A percentile compares a stretch with the other conserved stretches of the same genome.
phyloP scores from a whole-genome alignment of 2,329 filamentous ascomycete species.

The Neonectria punicea region DNA sequence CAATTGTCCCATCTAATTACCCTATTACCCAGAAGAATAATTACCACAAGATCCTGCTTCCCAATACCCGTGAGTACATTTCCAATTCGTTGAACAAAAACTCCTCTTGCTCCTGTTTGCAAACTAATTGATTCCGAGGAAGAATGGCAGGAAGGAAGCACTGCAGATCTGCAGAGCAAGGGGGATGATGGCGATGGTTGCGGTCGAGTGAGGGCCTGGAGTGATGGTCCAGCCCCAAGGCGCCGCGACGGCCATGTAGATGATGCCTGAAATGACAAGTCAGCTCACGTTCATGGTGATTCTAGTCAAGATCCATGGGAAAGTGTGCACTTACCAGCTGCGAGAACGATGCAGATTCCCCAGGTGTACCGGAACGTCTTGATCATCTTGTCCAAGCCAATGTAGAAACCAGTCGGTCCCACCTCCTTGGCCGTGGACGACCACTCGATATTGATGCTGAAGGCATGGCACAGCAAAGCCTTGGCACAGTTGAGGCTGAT shows the following conservation, averaged over 20 bases:
- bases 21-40: not conserved
- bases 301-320: not conserved
- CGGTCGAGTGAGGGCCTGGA: constrained; percentile 38
- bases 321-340: constrained; percentile 9
- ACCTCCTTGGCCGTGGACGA: constrained; percentile 44
- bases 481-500: constrained; percentile 45
- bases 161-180: constrained; percentile 40
- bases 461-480: constrained; percentile 41
- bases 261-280: constrained; percentile 29
- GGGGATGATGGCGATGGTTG: constrained; percentile 41
- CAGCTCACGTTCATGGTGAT: not conserved
- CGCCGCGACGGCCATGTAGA: constrained; percentile 41
- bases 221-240: constrained; percentile 42
- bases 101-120: not conserved
- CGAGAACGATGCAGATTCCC: constrained; percentile 36
- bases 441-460: constrained; percentile 45
- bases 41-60: not conserved
- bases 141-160: constrained; percentile 37
- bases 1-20: not conserved
- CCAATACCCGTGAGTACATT: not conserved
- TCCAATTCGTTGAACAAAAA: not conserved
- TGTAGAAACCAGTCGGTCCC: constrained; percentile 44
- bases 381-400: constrained; percentile 50
- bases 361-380: constrained; percentile 58
- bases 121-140: constrained; percentile 30